Conservation (phyloP, 1,284 basidiomycete species). For the Cryptococcus amylolentus region DNA sequence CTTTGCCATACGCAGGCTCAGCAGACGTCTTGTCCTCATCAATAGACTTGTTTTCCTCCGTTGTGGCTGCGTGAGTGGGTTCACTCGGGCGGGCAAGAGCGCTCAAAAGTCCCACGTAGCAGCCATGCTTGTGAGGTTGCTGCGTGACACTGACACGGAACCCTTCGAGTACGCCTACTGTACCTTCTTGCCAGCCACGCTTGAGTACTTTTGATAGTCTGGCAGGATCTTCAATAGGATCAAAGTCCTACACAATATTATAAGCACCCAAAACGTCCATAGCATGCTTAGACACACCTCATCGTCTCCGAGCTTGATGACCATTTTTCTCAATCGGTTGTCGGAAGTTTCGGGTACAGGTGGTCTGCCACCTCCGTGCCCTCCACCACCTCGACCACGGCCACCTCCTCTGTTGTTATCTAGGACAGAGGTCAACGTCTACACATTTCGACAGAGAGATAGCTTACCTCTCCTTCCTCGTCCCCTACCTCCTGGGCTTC, state of each 20-base stretch:
- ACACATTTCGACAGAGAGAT: background rate
- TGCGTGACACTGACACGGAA: constrained; percentile 77
- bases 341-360: constrained; percentile 62
- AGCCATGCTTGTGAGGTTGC: constrained; percentile 86
- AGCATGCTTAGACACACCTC: constrained; percentile 59
- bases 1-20: constrained; percentile 60
- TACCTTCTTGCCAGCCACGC: constrained; percentile 61
- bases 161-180: constrained; percentile 60
- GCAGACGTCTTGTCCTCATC: background rate
- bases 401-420: constrained; percentile 9
- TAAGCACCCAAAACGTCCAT: background rate
- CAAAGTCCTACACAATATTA: constrained; percentile 27
- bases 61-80: constrained; percentile 12
- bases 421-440: background rate
- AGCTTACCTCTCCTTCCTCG: constrained; percentile 13
- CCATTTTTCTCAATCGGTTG: constrained; percentile 63
- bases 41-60: constrained; percentile 27
- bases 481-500: background rate
- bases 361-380: constrained; percentile 24
- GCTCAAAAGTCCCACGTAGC: constrained; percentile 76
- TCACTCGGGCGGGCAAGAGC: constrained; percentile 57
- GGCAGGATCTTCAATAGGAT: constrained; percentile 62
- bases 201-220: constrained; percentile 65
- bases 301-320: constrained; percentile 70
- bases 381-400: constrained; percentile 21